Base-by-base conservation (phyloP, 164 flowering plant species). In the Aristolochia californica region DNA sequence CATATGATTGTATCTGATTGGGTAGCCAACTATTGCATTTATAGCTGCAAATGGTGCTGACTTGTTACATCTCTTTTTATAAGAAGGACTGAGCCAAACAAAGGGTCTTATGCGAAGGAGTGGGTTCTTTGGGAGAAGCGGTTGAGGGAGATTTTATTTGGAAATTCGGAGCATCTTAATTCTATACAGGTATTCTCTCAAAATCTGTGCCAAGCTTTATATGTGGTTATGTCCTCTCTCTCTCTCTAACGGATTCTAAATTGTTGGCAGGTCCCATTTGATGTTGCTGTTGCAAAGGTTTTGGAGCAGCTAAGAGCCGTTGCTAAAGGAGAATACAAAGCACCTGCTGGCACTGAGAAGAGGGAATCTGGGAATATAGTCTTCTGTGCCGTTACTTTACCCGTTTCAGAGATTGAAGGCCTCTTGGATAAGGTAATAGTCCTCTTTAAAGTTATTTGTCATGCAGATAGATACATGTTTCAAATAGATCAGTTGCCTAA, bases 101-200 rank as follows among this genome's bases (percentile, higher is more conserved):
- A 87, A 71, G 99, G 99, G 57, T 43, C 85, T 52, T 93, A 89
- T 68, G 77, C 84, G 25, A 68, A 66, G 34, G 95, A 87, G 27
- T 93, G 99, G 99, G 66, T 68, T 55, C 77, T 74, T 56, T 93
- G 99, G 99, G 99, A 93, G 70, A 84, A 79, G 68, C 68, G 72
- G 26, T 57, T 93, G 67, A 75, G 96, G 34, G 83, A 82, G 51
- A 61, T 69, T 54, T 60, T 87, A 62, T 47, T 62, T 52, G 73
- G 60, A 61, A 77, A 84, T 71, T 68, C 87, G 2, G 95, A 85
- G 26, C 83, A 81, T 77, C 77, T 89, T 28, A 79, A 75, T 56
- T 77, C 91, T 56, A 70, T 87, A 70, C 99, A 93, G 95, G 99
- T 89, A 54, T 27, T 54, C 18, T 8, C 20, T 47, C 13, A 5